Evolutionary conservation across 495 filamentous ascomycete species (phyloP).

Genomic region (Tetracladium setigerum): DNA sequence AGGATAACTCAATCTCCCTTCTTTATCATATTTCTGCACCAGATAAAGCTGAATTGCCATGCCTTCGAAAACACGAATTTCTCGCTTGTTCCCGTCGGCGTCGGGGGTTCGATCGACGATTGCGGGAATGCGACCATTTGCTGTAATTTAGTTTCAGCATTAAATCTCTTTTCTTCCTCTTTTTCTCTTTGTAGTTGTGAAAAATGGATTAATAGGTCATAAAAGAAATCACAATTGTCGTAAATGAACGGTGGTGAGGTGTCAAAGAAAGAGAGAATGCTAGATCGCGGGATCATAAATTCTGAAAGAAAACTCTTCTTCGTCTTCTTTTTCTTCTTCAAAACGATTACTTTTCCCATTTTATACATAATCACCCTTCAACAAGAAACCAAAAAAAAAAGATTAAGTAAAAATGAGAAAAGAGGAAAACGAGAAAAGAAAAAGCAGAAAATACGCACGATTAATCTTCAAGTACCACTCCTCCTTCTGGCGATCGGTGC

Average conservation of each 20-base stretch:
- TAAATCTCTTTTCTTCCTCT: not conserved
- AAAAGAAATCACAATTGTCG: no score
- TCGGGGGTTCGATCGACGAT: constrained; percentile 57
- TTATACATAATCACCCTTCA: no score
- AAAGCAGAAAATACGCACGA: constrained; percentile 24
- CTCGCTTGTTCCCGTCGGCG: constrained; percentile 59
- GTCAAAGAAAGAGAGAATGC: no score
- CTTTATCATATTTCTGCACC: constrained; percentile 66
- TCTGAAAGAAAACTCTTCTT: no score
- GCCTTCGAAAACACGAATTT: constrained; percentile 62
- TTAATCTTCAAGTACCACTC: constrained; percentile 85
- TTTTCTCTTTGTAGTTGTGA: not conserved
- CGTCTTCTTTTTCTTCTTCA: no score
- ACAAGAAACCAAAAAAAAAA: no score
- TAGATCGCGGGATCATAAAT: no score
- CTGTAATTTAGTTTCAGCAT: not conserved
- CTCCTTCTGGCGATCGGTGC: constrained; percentile 66
- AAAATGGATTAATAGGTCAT: not conserved
- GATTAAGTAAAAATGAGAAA: no score
- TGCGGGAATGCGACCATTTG: constrained; percentile 89
- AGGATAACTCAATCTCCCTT: constrained; percentile 77
- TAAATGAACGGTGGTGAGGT: no score
- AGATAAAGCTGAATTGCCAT: constrained; percentile 83
- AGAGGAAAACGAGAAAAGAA: not conserved
- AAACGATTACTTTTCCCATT: no score